A percentile compares a stretch with the other conserved stretches of the same genome.
These are phyloP conservation scores for Rusavskia elegans DNA, from an alignment of 495 filamentous ascomycete species.

Conservation along the genomic window DNA sequence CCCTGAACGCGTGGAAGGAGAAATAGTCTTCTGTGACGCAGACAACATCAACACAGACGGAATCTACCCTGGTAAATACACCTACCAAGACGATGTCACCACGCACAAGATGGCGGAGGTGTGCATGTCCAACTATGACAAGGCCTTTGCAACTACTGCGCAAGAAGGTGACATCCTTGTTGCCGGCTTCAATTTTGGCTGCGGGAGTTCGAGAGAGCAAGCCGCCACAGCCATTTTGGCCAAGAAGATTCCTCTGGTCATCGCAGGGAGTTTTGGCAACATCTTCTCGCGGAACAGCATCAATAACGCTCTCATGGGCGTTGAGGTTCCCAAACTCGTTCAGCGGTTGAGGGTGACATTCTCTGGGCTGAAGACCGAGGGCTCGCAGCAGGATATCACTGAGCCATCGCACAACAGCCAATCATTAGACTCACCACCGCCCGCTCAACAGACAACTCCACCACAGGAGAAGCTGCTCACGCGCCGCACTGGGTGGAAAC, in stretches of 20 bases:
- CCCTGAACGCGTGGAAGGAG: constrained; percentile 32
- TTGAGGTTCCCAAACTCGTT: constrained; percentile 66
- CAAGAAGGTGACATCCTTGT: constrained; percentile 65
- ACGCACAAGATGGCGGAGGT: constrained; percentile 68
- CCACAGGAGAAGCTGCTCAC: constrained; percentile 42
- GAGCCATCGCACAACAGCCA: constrained; percentile 26
- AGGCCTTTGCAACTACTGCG: constrained; percentile 42
- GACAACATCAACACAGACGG: constrained; percentile 38
- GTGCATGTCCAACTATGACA: constrained; percentile 88
- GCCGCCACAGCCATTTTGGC: constrained; percentile 81
- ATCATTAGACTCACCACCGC: constrained; percentile 29
- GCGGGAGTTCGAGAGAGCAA: constrained; percentile 65
- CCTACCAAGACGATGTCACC: constrained; percentile 75
- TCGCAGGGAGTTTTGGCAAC: constrained; percentile 75
- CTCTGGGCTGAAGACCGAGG: neutral
- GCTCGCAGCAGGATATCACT: constrained; percentile 13
- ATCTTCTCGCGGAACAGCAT: constrained; percentile 82
- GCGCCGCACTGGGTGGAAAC: constrained; percentile 73
- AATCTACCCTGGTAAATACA: constrained; percentile 85
- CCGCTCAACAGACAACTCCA: constrained; percentile 17
- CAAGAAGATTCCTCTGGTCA: constrained; percentile 68
- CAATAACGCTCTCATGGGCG: constrained; percentile 77
- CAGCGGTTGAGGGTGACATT: constrained; percentile 45
- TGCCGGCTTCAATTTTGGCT: constrained; percentile 76
- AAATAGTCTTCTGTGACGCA: constrained; percentile 37